These are phyloP conservation scores for Phytophthora syringae DNA, from an alignment of 352 stramenopile species.

Conservation along the genomic window DNA sequence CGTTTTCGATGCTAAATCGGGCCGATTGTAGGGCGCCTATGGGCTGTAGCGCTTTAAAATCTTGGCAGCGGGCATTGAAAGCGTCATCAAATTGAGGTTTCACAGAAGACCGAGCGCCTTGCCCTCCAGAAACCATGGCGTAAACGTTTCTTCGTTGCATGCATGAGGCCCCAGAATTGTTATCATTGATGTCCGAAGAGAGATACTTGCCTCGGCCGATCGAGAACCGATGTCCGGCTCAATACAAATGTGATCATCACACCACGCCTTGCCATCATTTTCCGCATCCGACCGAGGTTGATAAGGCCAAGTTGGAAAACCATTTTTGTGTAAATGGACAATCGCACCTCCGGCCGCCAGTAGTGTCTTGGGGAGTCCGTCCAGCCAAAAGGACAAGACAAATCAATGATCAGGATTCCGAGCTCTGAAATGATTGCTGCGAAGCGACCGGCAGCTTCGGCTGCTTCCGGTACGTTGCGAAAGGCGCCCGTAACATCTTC, in stretches of 20 bases:
- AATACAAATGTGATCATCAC: conserved; percentile 26
- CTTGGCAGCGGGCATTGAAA: background rate
- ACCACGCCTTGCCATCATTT: conserved; percentile 8
- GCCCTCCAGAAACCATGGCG: background rate
- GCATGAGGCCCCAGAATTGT: conserved; percentile 7
- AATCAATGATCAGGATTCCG: conserved; percentile 2
- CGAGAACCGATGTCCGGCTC: conserved; percentile 14
- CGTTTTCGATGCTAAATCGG: background rate
- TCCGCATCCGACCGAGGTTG: background rate
- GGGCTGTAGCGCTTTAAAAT: background rate
- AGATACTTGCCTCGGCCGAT: background rate
- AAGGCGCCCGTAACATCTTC: conserved; percentile 7
- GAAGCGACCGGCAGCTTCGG: conserved; percentile 3
- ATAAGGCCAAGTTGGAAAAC: background rate
- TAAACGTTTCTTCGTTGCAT: conserved; percentile 1
- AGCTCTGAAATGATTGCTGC: conserved; percentile 4
- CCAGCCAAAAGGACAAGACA: conserved; percentile 15
- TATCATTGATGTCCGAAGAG: conserved; percentile 11
- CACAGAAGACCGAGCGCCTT: background rate
- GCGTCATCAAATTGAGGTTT: background rate
- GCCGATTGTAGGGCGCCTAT: background rate
- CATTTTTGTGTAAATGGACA: background rate
- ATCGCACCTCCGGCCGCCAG: conserved; percentile 11
- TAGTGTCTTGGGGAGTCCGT: conserved; percentile 3
- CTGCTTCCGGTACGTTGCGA: conserved; percentile 3